Conservation (phyloP, 768 basidiomycete species). For the Termitomyces sp. region DNA sequence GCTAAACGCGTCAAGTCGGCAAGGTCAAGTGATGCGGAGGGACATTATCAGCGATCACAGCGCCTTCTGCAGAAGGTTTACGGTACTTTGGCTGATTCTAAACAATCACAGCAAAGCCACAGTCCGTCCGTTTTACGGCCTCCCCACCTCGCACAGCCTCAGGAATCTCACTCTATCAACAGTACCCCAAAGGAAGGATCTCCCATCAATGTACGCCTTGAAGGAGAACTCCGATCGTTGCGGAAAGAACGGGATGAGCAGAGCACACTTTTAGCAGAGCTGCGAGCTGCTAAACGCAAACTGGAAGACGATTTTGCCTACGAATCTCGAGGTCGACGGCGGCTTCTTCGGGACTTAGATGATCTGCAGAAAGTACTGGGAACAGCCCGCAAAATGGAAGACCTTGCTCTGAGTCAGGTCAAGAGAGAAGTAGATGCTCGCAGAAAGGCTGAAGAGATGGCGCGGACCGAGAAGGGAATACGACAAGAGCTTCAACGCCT, state of each 20-base stretch:
- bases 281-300: conserved; percentile 35
- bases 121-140: neutral
- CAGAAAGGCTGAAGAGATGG: conserved; percentile 62
- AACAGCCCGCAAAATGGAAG: conserved; percentile 24
- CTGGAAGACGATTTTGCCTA: conserved; percentile 33
- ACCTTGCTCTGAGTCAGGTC: conserved; percentile 19
- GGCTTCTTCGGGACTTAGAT: conserved; percentile 27
- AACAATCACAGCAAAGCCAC: neutral
- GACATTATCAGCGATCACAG: conserved; percentile 35
- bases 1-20: conserved; percentile 24
- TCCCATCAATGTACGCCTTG: conserved; percentile 10
- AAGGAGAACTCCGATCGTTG: conserved; percentile 34
- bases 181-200: neutral
- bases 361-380: conserved; percentile 27
- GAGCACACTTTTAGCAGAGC: conserved; percentile 22
- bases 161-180: neutral
- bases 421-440: conserved; percentile 48
- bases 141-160: neutral
- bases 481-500: conserved; percentile 14
- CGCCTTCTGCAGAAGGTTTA: conserved; percentile 47
- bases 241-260: conserved; percentile 28
- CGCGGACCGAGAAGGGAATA: conserved; percentile 27
- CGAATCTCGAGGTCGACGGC: conserved; percentile 32
- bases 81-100: conserved; percentile 19
- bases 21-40: conserved; percentile 16